These are phyloP conservation scores for Ceriops zippeliana DNA, from an alignment of 345 rosid species.

Conservation along the genomic window DNA sequence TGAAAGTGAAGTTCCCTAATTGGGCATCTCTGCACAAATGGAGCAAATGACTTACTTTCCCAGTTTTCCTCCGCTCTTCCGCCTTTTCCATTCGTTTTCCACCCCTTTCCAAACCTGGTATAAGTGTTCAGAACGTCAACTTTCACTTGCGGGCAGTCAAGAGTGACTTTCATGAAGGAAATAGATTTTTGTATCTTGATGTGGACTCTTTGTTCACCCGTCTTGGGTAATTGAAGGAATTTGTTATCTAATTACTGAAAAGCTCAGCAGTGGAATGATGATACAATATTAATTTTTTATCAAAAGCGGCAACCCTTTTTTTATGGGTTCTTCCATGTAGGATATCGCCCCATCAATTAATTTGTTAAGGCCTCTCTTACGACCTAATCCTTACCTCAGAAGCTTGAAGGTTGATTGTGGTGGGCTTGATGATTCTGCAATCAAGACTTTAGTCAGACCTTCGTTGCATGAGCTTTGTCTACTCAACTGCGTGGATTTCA, in stretches of 20 bases:
- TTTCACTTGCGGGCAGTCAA: not conserved
- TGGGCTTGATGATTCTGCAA: constrained; percentile 62
- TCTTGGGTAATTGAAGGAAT: not conserved
- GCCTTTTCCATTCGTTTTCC: not conserved
- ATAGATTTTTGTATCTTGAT: not conserved
- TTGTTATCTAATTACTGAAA: not conserved
- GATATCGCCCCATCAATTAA: constrained; percentile 55
- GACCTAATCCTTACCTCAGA: constrained; percentile 57
- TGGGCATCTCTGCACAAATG: not conserved
- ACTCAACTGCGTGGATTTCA: constrained; percentile 67
- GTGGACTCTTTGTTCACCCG: not conserved
- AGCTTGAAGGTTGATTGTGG: constrained; percentile 80
- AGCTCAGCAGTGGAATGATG: not conserved
- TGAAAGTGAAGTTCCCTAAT: not conserved
- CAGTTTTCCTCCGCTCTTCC: not conserved
- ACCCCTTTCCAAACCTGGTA: not conserved
- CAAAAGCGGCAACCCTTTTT: not conserved
- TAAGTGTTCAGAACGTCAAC: not conserved
- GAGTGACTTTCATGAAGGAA: not conserved
- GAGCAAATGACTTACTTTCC: not conserved
- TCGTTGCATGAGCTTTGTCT: constrained; percentile 65
- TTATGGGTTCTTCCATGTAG: constrained; percentile 19
- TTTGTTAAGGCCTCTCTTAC: constrained; percentile 61
- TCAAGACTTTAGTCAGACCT: constrained; percentile 49
- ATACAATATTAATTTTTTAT: not conserved